A percentile compares a stretch with the other conserved stretches of the same genome.
These are phyloP conservation scores for Rhytidiadelphus loreus DNA, from an alignment of 225 moss, liverwort and hornwort species.

Conservation along the genomic window DNA sequence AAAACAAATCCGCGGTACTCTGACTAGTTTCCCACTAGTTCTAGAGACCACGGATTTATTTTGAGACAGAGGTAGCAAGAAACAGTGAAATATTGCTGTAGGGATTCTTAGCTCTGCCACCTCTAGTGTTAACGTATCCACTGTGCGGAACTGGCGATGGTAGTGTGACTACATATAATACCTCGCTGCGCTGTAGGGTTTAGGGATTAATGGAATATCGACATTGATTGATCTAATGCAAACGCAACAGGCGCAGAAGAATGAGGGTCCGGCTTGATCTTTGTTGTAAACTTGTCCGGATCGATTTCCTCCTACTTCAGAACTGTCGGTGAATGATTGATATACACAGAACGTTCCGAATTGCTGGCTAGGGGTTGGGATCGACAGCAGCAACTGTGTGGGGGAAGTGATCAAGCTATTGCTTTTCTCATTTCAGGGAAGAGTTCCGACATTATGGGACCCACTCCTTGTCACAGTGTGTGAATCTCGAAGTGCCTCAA, in stretches of 20 bases:
- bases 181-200: not conserved
- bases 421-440: not conserved
- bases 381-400: not conserved
- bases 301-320: not conserved
- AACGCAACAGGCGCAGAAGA: not conserved
- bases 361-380: not conserved
- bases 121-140: not conserved
- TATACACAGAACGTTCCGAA: not conserved
- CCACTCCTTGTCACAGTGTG: not conserved
- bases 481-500: not conserved
- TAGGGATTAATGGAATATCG: not conserved
- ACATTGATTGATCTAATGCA: not conserved
- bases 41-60: too few relatives aligned
- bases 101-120: not conserved
- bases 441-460: not conserved
- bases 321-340: not conserved
- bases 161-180: not conserved
- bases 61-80: too few relatives aligned
- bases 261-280: not conserved
- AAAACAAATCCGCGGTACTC: too few relatives aligned
- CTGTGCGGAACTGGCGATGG: not conserved
- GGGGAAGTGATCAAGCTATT: too few relatives aligned
- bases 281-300: not conserved
- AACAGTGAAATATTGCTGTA: not conserved
- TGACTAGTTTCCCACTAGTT: too few relatives aligned